Percentiles rank a stretch among this genome's conserved stretches.
Evolutionary conservation across 1,139 yeast genomes (phyloP).

Genomic region (Eremothecium cymbalariae): DNA sequence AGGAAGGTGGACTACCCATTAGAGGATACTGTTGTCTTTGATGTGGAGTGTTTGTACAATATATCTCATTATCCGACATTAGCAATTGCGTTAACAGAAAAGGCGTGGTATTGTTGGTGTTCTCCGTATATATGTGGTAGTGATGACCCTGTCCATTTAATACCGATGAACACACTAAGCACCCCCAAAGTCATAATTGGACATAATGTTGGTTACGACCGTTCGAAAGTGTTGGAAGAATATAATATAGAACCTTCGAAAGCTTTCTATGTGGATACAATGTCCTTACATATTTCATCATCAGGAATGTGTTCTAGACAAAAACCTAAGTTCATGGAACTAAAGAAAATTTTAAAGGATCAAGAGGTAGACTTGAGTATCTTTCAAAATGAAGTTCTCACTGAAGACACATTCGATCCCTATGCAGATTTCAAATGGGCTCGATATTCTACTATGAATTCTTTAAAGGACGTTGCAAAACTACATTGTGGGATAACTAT

Average conservation of each 20-base stretch:
- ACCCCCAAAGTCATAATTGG: constrained; percentile 64
- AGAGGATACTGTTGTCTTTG: constrained; percentile 65
- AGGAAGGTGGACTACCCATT: constrained; percentile 56
- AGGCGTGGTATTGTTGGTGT: constrained; percentile 94
- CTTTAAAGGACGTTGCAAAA: constrained; percentile 71
- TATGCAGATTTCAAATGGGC: constrained; percentile 63
- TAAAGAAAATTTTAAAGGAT: constrained; percentile 35
- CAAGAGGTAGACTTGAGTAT: constrained; percentile 8
- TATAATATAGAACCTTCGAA: constrained; percentile 59
- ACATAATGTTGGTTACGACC: constrained; percentile 83
- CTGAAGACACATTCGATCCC: constrained; percentile 14
- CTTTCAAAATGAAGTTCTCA: constrained; percentile 6
- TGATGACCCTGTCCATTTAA: constrained; percentile 49
- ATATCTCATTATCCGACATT: constrained; percentile 65
- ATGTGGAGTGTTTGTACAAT: constrained; percentile 81
- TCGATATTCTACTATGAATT: constrained; percentile 65
- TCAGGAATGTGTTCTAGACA: constrained; percentile 93
- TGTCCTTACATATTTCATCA: constrained; percentile 86
- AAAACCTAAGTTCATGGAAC: constrained; percentile 69
- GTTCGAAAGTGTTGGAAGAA: constrained; percentile 81
- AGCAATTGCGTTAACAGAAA: constrained; percentile 70
- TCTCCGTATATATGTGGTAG: constrained; percentile 69
- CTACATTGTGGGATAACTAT: constrained; percentile 69
- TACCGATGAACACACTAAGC: constrained; percentile 54
- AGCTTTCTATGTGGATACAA: constrained; percentile 79